Evolutionary conservation across 768 basidiomycete genomes (phyloP), one percentile per base, ranked within the genome.

Genomic region (Amanita molliuscula): DNA sequence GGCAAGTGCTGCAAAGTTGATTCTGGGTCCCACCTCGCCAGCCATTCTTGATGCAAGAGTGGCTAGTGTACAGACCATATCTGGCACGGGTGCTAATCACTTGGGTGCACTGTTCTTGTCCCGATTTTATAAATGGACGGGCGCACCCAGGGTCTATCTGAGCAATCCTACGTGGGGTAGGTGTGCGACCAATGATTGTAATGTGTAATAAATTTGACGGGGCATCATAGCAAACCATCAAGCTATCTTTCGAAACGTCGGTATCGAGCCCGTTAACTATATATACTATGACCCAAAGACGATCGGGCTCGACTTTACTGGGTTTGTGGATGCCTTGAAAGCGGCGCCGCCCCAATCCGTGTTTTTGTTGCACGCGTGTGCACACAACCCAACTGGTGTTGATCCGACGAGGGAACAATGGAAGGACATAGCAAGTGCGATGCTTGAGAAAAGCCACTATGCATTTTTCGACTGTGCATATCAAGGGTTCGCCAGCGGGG

Each of bases 401-500:
- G 94, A 98, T 65, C 94, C 93, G 6, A 92, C 90, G 29, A 64
- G 63, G 41, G 90, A 86, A 56, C 86, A 97, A 64, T 98, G 94
- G 94, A 69, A 75, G 53, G 64, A 70, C 51, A 77, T 97, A 58
- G 86, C 87, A 34, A 75, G 84, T 33, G 67, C 82, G 48, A 78
- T 96, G 62, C 62, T 84, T 26, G 66, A 71, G 42, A 85, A 82
- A 67, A 73, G 77, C 11, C 93, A 94, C 64, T 95, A 81, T 60
- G 84, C 84, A 28, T 94, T 95, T 69, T 91, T 97, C 63, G 94
- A 98, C 69, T 87, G 85, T 62, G 94, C 94, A 2, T 98, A 98
- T 69, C 94, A 96, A 67, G 94, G 94, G 15, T 98, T 97, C 65
- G 94, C 93, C 15, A 91, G 88, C 57, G 94, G 94, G 1, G 82